Evolutionary conservation across 441 rosid species (phyloP).

Genomic region (California macrophylla): DNA sequence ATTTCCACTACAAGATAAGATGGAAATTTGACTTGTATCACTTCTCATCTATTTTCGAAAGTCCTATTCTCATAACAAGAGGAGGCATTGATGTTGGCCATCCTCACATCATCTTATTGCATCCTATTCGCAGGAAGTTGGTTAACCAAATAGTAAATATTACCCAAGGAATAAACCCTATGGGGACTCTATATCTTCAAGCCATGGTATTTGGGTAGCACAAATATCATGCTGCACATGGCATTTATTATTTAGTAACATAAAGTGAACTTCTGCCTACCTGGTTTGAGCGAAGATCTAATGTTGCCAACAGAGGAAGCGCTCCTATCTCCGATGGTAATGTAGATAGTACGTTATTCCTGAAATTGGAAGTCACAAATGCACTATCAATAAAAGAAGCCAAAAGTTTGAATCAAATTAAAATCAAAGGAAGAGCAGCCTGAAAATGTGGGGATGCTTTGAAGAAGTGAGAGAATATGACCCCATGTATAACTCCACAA

Average conservation of each 20-base stretch:
- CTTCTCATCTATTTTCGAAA: neutral
- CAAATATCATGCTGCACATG: neutral
- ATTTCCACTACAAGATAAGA: neutral
- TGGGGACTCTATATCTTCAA: neutral
- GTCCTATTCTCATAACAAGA: neutral
- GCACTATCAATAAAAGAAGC: constrained; percentile 19
- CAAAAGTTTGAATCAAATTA: constrained; percentile 16
- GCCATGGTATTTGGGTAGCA: neutral
- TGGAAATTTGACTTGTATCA: neutral
- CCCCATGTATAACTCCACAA: constrained; percentile 83
- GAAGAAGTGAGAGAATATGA: constrained; percentile 29
- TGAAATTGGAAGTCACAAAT: constrained; percentile 28
- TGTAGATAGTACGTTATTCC: constrained; percentile 58
- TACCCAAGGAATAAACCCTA: neutral
- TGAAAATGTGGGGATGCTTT: neutral
- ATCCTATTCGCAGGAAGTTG: neutral
- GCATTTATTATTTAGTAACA: constrained; percentile 3
- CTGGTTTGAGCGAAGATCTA: constrained; percentile 86
- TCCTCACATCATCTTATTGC: neutral
- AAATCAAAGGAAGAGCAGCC: too few species aligned
- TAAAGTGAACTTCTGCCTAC: constrained; percentile 25
- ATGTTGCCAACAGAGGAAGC: constrained; percentile 59
- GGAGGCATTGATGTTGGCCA: neutral
- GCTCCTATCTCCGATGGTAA: constrained; percentile 61
- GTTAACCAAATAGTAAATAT: neutral